Base-by-base conservation (phyloP, 1,139 yeast genomes). In the Ashbya aceris region DNA sequence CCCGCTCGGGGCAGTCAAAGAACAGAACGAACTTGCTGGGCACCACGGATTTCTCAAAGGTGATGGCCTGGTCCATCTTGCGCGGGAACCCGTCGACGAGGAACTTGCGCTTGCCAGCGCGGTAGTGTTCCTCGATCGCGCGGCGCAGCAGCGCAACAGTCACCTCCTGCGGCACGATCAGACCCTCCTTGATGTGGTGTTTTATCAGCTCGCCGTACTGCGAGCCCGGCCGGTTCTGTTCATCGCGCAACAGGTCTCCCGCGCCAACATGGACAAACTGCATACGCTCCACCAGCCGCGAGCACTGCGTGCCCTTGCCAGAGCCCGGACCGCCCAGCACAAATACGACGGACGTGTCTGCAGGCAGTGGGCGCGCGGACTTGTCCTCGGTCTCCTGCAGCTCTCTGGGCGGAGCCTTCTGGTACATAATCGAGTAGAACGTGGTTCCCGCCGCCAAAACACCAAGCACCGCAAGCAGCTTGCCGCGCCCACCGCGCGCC, bases 301-400 rank as follows among this genome's bases (percentile, higher is more conserved):
- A 83, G 68, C 96, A 86, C 65, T 91, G 98, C 1, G 98, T 91
- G 45, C 98, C 98, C 61, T 91, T 91, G 33, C 98, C 98, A 12
- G 95, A 82, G 11, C 98, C 96, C 32, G 75, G 75, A 5, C 76
- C 86, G 29, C 95, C 95, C 32, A 91, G 74, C 7, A 91, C 96
- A 61, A 85, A 91, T 27, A 91, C 73, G 7, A 91, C 95, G 28
- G 84, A 76, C 28, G 84, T 76, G 33, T 78, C 79, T 3, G 72
- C 71, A 5, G 74, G 62, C 9, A 71, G 60, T 3, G 52, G 40
- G 32, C 40, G 43, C 37, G 40, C 45, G 33, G 41, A 49, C 33
- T 54, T 47, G 40, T 45, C 12, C 33, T 41, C 33, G 10, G 39
- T 52, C 50, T 76, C 81, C 38, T 74, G 49, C 8, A 76, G 70